Evolutionary conservation across 2,329 filamentous ascomycete genomes (phyloP), one percentile per base, ranked within the genome.

Genomic region (Fusarium virguliforme): DNA sequence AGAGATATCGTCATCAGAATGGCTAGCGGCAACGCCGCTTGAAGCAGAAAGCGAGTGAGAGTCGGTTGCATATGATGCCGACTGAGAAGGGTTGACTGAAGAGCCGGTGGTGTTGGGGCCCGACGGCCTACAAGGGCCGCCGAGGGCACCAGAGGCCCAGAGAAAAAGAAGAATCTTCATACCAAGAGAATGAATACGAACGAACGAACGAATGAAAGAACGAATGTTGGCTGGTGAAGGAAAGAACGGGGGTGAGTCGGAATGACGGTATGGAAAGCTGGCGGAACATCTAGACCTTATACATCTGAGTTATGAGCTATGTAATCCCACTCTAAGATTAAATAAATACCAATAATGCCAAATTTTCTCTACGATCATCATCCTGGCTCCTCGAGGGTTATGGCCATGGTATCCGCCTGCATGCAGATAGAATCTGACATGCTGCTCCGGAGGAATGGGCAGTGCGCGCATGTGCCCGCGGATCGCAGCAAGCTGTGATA

Each of bases 111-210:
- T 28, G 12, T 15, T 4, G 26, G 41, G 41, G 41, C 6, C 15
- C 2, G 41, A 46, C 1, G 41, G 41, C 13, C 41, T 28, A 46
- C 41, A 46, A 46, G 41, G 41, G 22, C 41, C 41, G 4, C 41
- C 41, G 22, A 46, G 24, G 41, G 41, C 41, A 6, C 41, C 22
- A 9, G 41, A 46, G 41, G 41, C 41, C 41, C 41, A 46, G 41
- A 46, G 41, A 2, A 46, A 46, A 28, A 46, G 41, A 15, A 46
- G 41, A 28, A 46, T 28, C 26, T 24, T 46, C 41, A 46, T 46
- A 26, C 8, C 2, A 24, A 46, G 41, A n/a, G 41, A n/a, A 43
- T 43, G 18, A 43, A 43, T 24, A 24, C 18, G 10, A 6, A 24
- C 24, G 3, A 43, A 46, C 24, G 41, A 46, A 28, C n/a, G 41